A percentile compares a stretch with the other conserved stretches of the same genome.
Evolutionary conservation across 306 rosid species (phyloP).

Genomic region (Dalbergia cultrata): DNA sequence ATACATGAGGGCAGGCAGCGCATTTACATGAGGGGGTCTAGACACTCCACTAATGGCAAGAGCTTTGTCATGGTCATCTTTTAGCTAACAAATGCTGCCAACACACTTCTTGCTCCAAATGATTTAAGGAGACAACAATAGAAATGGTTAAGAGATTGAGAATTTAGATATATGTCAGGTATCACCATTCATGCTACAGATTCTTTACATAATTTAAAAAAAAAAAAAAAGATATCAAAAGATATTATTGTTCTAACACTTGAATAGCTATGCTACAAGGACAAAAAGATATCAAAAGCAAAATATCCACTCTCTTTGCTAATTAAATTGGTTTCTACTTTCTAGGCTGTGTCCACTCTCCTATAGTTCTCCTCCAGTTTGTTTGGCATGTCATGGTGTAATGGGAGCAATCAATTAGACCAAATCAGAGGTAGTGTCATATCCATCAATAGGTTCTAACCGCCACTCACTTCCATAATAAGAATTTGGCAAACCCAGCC

Average conservation of each 20-base stretch:
- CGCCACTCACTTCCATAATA: slow-evolving; percentile 98
- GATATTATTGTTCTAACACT: not conserved
- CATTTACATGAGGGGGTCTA: too few relatives aligned
- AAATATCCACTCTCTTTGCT: not conserved
- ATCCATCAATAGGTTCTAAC: slow-evolving; percentile 75
- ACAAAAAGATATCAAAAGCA: slow-evolving; percentile 17
- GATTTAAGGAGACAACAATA: too few relatives aligned
- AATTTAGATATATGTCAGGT: too few relatives aligned
- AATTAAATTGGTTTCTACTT: slow-evolving; percentile 29
- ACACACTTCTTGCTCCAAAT: too few relatives aligned
- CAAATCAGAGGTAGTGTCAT: slow-evolving; percentile 53
- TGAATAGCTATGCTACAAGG: slow-evolving; percentile 1
- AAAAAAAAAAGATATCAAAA: too few relatives aligned
- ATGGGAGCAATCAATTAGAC: slow-evolving; percentile 35
- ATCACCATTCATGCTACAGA: too few relatives aligned
- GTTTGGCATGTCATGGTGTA: not conserved
- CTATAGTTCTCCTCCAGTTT: too few relatives aligned
- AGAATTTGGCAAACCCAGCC: slow-evolving; percentile 97
- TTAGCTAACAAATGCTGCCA: too few relatives aligned
- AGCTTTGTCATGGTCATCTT: too few relatives aligned
- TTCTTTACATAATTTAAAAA: not conserved
- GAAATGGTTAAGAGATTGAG: too few relatives aligned
- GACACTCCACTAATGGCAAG: too few relatives aligned
- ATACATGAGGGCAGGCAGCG: too few relatives aligned
- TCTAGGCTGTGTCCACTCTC: not conserved